phyloP scores from a whole-genome alignment of 805 yeast species.

The Nakazawaea holstii region DNA sequence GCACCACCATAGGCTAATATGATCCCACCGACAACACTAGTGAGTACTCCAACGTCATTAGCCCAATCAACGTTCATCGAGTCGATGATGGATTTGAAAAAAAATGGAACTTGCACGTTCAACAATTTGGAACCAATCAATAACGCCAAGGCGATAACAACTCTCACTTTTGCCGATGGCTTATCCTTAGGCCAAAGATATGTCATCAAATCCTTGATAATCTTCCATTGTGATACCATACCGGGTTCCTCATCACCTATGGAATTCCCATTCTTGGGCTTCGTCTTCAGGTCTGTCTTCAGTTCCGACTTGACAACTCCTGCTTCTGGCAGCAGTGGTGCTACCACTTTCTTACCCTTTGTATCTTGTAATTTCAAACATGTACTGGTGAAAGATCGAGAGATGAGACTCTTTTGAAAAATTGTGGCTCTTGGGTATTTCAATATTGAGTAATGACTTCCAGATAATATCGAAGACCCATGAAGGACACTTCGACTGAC shows the following conservation, averaged over 20 bases:
- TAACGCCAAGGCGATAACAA: constrained; percentile 65
- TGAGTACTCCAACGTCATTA: constrained; percentile 52
- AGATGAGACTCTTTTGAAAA: background rate
- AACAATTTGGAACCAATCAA: constrained; percentile 77
- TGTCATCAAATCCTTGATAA: constrained; percentile 56
- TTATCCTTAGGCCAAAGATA: constrained; percentile 82
- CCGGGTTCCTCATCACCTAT: constrained; percentile 6
- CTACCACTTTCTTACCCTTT: background rate
- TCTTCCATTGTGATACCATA: constrained; percentile 39
- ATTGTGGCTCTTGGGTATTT: background rate
- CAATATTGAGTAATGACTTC: background rate
- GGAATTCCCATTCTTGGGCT: background rate
- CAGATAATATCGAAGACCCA: too few species aligned
- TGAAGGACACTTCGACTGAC: background rate
- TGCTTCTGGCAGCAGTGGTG: background rate
- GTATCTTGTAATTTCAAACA: background rate
- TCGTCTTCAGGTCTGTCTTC: background rate
- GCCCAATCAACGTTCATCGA: constrained; percentile 90
- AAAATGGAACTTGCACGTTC: constrained; percentile 95
- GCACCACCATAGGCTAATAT: constrained; percentile 91
- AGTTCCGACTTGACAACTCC: too few species aligned
- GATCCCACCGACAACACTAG: constrained; percentile 59
- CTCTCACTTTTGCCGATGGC: constrained; percentile 63
- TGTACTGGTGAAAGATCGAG: background rate
- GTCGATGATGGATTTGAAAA: constrained; percentile 83